Base-by-base conservation (phyloP, 139 green algal genomes). In the Closterium sp. region DNA sequence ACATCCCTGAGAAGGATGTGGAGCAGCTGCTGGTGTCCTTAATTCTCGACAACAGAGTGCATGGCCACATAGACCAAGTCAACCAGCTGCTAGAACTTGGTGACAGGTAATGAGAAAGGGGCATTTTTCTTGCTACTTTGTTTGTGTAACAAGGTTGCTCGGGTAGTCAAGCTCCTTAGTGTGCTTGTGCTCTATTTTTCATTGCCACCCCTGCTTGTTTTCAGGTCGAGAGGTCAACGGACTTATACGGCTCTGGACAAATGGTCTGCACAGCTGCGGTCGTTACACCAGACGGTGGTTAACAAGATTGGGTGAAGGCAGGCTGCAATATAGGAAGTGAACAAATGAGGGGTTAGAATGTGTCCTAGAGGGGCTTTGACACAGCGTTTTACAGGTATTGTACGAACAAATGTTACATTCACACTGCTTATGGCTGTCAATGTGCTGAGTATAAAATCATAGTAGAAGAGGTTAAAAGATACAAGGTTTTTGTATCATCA, bases 31-130 rank as follows among this genome's bases (percentile, higher is more conserved):
- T 99, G 84, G 96, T 99, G 42, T 96, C 95, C 4, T 96, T 99
- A 89, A 99, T 99, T 84, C 95, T 99, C 91, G 98, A 99, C 94
- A 95, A 95, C 31, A 90, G 96, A 7, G 95, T 99, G 28, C 17
- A 93, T 10, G 98, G 98, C 10, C 94, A 97, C 95, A 99, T 99
- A 45, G 97, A 99, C 94, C 98, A 99, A 96, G 97, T 99, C 89
- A 96, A 94, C 62, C 94, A 96, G 42, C 73, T 95, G 87, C 91
- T 95, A 3, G 93, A 94, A 70, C 87, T 95, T 5, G 93, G 90
- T 22, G 92, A 95, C 90, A 94, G 86, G 90, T 94, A 4, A 91
- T 11, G 13, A 30, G 62, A 2, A 9, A 17, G 30, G 29, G n/a
- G 4, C 29, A 31, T 89, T 89, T 24, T n/a, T 91, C 2, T 13